Conservation (phyloP, 2,329 filamentous ascomycete species). For the Colletotrichum sp. region DNA sequence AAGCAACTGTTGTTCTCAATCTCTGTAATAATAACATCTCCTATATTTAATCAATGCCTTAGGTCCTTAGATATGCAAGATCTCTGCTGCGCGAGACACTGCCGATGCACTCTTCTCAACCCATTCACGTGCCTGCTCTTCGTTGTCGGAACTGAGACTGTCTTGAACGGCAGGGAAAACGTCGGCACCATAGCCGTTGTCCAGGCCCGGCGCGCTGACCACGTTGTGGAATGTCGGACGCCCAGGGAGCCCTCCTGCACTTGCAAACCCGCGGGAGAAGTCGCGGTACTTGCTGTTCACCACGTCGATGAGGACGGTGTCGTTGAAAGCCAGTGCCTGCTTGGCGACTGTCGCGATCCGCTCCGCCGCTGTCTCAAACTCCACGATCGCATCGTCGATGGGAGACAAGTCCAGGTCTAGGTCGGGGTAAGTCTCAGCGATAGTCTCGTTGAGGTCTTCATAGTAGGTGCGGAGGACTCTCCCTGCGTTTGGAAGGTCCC, state of each 20-base stretch:
- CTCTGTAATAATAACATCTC: neutral
- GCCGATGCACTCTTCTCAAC: conserved; percentile 7
- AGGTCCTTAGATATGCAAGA: neutral
- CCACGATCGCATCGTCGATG: neutral
- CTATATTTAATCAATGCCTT: neutral
- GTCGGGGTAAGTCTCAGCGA: neutral
- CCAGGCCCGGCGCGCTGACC: conserved; percentile 1
- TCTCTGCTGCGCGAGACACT: neutral
- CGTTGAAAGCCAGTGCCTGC: conserved; percentile 1
- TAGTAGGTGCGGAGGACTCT: conserved; percentile 8
- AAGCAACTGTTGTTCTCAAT: neutral
- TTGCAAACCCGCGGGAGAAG: conserved; percentile 13
- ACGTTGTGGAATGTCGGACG: conserved; percentile 12
- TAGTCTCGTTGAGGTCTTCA: conserved; percentile 6
- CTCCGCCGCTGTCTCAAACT: neutral
- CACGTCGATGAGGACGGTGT: neutral
- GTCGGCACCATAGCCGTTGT: conserved; percentile 9
- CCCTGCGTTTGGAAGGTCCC: conserved; percentile 12
- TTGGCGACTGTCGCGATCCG: conserved; percentile 3
- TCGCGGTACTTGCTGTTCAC: conserved; percentile 13
- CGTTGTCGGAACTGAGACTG: neutral
- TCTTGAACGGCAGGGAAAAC: conserved; percentile 12
- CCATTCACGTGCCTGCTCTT: neutral
- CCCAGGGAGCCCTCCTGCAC: conserved; percentile 1
- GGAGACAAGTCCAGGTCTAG: neutral